A percentile compares a stretch with the other conserved stretches of the same genome.
Evolutionary conservation across 768 basidiomycete genomes (phyloP).

Genomic region (Trametes villosa): DNA sequence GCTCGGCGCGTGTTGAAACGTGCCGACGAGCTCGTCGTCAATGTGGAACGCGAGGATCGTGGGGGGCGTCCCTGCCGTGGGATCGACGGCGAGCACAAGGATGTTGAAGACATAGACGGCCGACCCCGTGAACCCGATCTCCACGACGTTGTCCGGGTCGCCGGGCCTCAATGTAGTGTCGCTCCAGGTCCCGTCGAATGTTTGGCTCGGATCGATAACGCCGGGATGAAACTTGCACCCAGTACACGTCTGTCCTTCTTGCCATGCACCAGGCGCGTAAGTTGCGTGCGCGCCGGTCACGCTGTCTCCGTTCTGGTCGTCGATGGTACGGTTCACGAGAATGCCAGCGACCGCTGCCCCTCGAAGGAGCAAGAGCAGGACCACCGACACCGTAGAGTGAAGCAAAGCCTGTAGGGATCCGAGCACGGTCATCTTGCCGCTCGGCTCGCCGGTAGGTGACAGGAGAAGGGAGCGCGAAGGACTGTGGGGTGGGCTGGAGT

Average conservation of each 20-base stretch:
- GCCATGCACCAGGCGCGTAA: background rate
- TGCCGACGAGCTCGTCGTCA: background rate
- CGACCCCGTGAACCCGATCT: background rate
- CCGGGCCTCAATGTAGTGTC: background rate
- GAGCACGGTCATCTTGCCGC: too few species aligned
- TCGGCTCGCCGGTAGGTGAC: too few species aligned
- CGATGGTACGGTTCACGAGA: conserved; percentile 13
- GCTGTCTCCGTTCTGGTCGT: conserved; percentile 12
- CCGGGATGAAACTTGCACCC: background rate
- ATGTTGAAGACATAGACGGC: background rate
- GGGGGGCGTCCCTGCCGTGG: background rate
- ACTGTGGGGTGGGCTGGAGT: too few species aligned
- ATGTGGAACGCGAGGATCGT: conserved; percentile 8
- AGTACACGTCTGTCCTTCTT: conserved; percentile 1
- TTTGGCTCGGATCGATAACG: background rate
- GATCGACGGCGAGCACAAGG: background rate
- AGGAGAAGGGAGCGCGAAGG: too few species aligned
- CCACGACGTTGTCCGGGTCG: background rate
- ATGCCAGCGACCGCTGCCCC: too few species aligned
- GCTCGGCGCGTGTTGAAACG: background rate
- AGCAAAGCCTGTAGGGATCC: too few species aligned
- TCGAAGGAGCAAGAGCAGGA: background rate
- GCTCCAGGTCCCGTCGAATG: conserved; percentile 5
- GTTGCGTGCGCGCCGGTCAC: background rate
- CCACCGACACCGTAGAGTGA: too few species aligned